Conservation (phyloP, 73 alveolate species). For the Durusdinium trenchii region DNA sequence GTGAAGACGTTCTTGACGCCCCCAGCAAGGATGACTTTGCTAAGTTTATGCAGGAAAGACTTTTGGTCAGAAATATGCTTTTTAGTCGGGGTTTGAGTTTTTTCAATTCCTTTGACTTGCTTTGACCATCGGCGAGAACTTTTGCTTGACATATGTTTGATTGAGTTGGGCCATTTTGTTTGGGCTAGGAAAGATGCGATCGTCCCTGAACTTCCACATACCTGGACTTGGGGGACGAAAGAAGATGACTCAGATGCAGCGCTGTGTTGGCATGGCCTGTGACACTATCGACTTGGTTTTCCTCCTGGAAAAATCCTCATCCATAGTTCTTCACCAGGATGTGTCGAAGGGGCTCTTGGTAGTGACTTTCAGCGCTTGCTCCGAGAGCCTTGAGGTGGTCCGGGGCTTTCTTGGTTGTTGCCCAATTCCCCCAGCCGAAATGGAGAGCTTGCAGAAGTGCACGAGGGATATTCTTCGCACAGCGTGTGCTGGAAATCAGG, state of each 20-base stretch:
- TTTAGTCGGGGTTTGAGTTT: too few species aligned
- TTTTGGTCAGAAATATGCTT: too few species aligned
- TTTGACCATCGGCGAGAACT: too few species aligned
- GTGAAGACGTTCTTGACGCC: not conserved
- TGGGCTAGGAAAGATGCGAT: not conserved
- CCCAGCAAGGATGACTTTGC: not conserved
- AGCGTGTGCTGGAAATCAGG: not conserved
- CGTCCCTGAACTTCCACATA: not conserved
- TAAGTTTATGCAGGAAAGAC: not conserved
- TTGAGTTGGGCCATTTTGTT: too few species aligned
- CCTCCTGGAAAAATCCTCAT: not conserved
- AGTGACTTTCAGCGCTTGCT: not conserved
- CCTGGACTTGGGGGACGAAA: conserved; percentile 27
- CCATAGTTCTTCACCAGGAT: not conserved
- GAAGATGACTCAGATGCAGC: conserved; percentile 25
- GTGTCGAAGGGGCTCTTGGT: not conserved
- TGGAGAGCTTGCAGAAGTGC: not conserved
- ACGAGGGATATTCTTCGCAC: not conserved
- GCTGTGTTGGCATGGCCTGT: not conserved
- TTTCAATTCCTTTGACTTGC: too few species aligned
- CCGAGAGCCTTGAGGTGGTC: not conserved
- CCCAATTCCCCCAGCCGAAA: not conserved
- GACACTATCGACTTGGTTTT: not conserved
- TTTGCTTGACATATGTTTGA: too few species aligned
- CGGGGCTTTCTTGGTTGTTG: not conserved